phyloP scores from a whole-genome alignment of 2,329 filamentous ascomycete genomes.

The Phialophora tarda region DNA sequence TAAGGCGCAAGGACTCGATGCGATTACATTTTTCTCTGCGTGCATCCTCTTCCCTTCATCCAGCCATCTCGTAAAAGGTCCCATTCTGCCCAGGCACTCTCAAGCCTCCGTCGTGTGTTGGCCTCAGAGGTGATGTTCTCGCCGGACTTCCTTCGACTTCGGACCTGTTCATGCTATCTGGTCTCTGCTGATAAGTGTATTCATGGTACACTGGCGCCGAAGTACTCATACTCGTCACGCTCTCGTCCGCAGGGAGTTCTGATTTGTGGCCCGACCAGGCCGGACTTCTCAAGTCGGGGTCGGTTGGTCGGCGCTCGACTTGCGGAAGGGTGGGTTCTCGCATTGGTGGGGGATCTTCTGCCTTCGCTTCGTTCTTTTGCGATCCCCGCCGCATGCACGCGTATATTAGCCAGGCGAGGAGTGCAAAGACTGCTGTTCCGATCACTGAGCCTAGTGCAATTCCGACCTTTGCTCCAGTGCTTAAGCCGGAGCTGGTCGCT shows the following conservation, averaged over 20 bases:
- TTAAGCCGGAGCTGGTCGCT: conserved; percentile 8
- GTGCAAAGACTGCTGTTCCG: conserved; percentile 15
- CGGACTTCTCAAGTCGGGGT: conserved; percentile 31
- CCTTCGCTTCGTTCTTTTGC: conserved; percentile 6
- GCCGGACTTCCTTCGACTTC: conserved; percentile 35
- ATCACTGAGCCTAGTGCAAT: conserved; percentile 28
- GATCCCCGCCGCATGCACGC: conserved; percentile 15
- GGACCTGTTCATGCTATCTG: neutral
- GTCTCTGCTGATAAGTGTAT: conserved; percentile 20
- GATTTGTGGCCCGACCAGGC: conserved; percentile 38
- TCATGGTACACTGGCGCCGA: conserved; percentile 27
- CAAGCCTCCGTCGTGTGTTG: conserved; percentile 27
- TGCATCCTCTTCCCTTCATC: neutral
- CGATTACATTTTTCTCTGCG: neutral
- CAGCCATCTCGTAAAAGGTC: conserved; percentile 36
- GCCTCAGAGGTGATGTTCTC: conserved; percentile 22
- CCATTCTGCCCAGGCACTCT: conserved; percentile 27
- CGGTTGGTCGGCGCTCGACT: conserved; percentile 5
- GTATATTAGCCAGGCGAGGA: conserved; percentile 19
- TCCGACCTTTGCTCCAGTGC: conserved; percentile 32
- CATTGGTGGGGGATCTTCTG: conserved; percentile 14
- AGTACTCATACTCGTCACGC: conserved; percentile 11
- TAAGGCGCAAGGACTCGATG: neutral
- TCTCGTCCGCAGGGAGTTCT: conserved; percentile 36
- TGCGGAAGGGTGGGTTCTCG: conserved; percentile 23